Percentiles rank a stretch among this genome's conserved stretches.
Conservation (phyloP, 176 grass and related monocot genomes). For the Coix lacrymajobi region DNA sequence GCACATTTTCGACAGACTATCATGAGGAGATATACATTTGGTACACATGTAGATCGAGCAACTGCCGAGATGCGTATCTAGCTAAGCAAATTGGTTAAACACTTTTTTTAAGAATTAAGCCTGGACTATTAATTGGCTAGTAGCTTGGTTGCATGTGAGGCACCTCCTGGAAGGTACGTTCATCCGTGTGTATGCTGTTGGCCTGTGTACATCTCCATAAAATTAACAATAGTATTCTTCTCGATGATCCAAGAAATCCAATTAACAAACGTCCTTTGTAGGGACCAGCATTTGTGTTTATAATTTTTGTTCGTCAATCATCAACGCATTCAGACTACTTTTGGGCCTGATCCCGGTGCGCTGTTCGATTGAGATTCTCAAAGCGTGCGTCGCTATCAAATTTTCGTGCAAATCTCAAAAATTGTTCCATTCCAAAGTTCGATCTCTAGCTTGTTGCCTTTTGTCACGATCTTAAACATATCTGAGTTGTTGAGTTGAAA, state of each 20-base stretch:
- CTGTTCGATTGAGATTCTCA: constrained; percentile 3
- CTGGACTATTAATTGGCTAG: constrained; percentile 13
- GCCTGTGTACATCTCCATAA: background rate
- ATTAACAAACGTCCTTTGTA: constrained; percentile 7
- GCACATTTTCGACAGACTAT: constrained; percentile 39
- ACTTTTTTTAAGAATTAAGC: constrained; percentile 6
- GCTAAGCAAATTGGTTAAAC: constrained; percentile 33
- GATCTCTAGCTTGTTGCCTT: background rate
- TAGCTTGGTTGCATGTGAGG: constrained; percentile 19
- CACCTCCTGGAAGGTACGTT: constrained; percentile 14
- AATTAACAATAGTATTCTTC: constrained; percentile 13
- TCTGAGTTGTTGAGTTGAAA: background rate
- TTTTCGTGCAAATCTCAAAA: background rate
- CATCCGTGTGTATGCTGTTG: constrained; percentile 14
- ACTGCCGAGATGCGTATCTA: constrained; percentile 46
- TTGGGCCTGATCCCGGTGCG: background rate
- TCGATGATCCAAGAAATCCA: constrained; percentile 18
- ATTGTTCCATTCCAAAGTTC: background rate
- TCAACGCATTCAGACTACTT: constrained; percentile 1
- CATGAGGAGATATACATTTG: constrained; percentile 22
- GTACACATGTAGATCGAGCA: constrained; percentile 29
- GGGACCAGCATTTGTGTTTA: constrained; percentile 23
- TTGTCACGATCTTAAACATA: background rate
- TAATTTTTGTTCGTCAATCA: constrained; percentile 16
- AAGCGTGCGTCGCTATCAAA: background rate